Evolutionary conservation across 208 protist genomes (phyloP).

Genomic region (Trypanosoma boissoni): DNA sequence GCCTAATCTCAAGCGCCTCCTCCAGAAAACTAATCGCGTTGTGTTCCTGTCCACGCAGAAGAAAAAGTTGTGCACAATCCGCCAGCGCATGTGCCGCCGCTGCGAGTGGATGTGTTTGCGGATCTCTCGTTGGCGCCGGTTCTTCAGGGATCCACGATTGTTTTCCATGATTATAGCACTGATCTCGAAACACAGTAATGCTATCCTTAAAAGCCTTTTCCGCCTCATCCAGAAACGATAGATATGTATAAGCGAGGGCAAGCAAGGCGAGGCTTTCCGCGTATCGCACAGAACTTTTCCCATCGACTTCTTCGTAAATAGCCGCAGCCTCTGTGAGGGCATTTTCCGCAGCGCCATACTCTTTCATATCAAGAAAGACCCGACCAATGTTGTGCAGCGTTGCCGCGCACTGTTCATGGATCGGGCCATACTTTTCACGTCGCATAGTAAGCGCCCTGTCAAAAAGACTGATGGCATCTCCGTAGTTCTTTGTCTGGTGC

Average conservation of each 20-base stretch:
- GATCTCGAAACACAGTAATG: constrained; percentile 77
- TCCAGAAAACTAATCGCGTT: constrained; percentile 80
- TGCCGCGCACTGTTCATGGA: constrained; percentile 78
- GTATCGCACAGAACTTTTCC: constrained; percentile 65
- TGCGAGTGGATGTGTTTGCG: constrained; percentile 77
- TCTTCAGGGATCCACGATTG: constrained; percentile 79
- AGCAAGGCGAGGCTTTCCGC: constrained; percentile 83
- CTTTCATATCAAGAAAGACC: constrained; percentile 89
- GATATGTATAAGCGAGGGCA: constrained; percentile 78
- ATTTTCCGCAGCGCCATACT: constrained; percentile 85
- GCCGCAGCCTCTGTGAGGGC: constrained; percentile 85
- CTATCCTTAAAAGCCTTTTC: constrained; percentile 91
- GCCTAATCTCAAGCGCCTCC: constrained; percentile 84
- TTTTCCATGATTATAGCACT: constrained; percentile 75
- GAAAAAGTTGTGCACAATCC: constrained; percentile 82
- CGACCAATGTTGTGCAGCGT: constrained; percentile 87
- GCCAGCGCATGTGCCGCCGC: constrained; percentile 81
- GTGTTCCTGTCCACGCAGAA: constrained; percentile 61
- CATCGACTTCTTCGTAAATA: constrained; percentile 86
- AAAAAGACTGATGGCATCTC: constrained; percentile 84
- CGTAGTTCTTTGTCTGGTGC: constrained; percentile 87
- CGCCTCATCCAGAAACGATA: constrained; percentile 84
- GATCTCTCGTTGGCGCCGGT: constrained; percentile 43
- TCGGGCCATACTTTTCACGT: constrained; percentile 80
- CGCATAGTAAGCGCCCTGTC: constrained; percentile 79